Evolutionary conservation across 176 grass and related monocot species (phyloP).

Genomic region (Dendrocalamus sinicus): DNA sequence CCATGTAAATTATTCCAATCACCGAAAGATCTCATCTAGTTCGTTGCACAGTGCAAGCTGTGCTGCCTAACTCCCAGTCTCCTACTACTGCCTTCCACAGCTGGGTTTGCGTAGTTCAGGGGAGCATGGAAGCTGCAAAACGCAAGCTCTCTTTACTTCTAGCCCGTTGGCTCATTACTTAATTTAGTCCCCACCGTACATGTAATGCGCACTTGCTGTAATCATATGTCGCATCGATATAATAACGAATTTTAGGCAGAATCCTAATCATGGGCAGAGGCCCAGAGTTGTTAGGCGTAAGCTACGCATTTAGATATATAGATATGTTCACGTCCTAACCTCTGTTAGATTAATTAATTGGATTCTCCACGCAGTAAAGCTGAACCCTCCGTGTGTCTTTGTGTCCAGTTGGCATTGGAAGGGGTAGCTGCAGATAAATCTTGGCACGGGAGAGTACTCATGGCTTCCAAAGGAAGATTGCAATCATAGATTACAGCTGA

Average conservation of each 20-base stretch:
- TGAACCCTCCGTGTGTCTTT: slow-evolving; percentile 16
- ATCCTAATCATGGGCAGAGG: slow-evolving; percentile 54
- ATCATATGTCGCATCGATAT: slow-evolving; percentile 29
- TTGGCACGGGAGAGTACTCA: slow-evolving; percentile 27
- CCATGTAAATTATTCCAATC: slow-evolving; percentile 34
- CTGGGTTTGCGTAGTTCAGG: slow-evolving; percentile 43
- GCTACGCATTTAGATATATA: slow-evolving; percentile 41
- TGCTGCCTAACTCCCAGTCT: slow-evolving; percentile 32
- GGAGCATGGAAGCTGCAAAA: slow-evolving; percentile 18
- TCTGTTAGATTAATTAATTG: slow-evolving; percentile 40
- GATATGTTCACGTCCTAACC: slow-evolving; percentile 49
- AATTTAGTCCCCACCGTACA: slow-evolving; percentile 42
- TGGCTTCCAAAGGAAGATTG: slow-evolving; percentile 44
- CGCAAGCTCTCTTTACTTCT: slow-evolving; percentile 38
- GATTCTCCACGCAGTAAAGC: slow-evolving; percentile 44
- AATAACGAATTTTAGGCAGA: slow-evolving; percentile 58
- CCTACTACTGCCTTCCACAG: slow-evolving; percentile 25
- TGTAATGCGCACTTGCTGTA: slow-evolving; percentile 54
- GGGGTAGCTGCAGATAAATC: slow-evolving; percentile 45
- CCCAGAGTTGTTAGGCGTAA: slow-evolving; percentile 50
- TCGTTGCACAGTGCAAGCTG: slow-evolving; percentile 23
- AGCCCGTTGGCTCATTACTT: slow-evolving; percentile 16
- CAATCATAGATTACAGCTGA: slow-evolving; percentile 24
- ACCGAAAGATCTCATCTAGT: neutral
- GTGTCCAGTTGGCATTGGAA: slow-evolving; percentile 52